Conservation (phyloP, 805 yeast genomes). For the Kluyveromyces lactis region DNA sequence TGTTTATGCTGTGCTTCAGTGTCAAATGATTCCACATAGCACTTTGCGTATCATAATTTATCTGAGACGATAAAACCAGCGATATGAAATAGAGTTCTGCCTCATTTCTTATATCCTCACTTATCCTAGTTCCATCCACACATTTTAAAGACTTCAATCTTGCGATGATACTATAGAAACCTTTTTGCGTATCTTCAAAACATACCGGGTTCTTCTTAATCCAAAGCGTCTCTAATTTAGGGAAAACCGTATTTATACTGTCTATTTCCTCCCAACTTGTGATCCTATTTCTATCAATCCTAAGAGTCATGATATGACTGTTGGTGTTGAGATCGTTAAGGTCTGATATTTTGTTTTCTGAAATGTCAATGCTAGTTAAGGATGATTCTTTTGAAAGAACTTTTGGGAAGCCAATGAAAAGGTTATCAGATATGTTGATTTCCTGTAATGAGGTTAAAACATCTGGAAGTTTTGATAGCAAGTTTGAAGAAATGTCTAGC, state of each 20-base stretch:
- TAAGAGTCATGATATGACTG: constrained; percentile 28
- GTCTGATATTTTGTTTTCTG: not conserved
- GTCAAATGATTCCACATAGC: constrained; percentile 33
- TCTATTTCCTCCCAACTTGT: constrained; percentile 43
- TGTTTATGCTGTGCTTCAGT: constrained; percentile 3
- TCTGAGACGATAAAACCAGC: constrained; percentile 30
- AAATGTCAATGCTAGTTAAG: not conserved
- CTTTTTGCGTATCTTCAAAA: constrained; percentile 13
- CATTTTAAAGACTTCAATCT: constrained; percentile 32
- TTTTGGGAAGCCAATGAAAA: constrained; percentile 6
- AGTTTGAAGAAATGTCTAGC: constrained; percentile 23
- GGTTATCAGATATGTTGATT: constrained; percentile 17
- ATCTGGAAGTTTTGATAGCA: constrained; percentile 5
- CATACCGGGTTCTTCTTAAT: constrained; percentile 47
- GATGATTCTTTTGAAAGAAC: not conserved
- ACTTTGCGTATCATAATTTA: constrained; percentile 16
- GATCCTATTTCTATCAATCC: constrained; percentile 45
- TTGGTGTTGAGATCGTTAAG: not conserved
- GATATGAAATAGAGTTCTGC: constrained; percentile 64
- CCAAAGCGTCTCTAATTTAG: constrained; percentile 38
- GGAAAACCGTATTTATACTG: constrained; percentile 30
- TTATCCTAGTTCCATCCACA: constrained; percentile 53
- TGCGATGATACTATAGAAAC: constrained; percentile 35
- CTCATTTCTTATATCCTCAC: constrained; percentile 41
- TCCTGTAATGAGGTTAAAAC: constrained; percentile 11